Conservation (phyloP, 768 basidiomycete genomes). For the Macrolepiota fuliginosa region DNA sequence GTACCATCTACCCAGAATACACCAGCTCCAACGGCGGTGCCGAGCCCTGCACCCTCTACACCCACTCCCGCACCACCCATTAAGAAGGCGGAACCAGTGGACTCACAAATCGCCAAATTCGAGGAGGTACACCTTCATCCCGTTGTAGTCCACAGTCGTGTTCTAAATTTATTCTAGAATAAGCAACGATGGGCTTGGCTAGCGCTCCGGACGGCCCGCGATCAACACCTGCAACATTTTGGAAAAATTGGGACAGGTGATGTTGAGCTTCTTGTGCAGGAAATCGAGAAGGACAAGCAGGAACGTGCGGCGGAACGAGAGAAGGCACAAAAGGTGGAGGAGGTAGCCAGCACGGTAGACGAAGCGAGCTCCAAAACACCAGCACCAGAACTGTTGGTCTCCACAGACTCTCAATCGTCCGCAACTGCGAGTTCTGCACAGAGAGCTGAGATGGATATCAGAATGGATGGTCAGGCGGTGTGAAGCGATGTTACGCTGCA, state of each 20-base stretch:
- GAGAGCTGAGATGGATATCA: slow-evolving; percentile 44
- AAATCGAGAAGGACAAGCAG: slow-evolving; percentile 47
- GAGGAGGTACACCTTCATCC: slow-evolving; percentile 54
- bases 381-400: slow-evolving; percentile 15
- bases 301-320: slow-evolving; percentile 25
- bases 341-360: slow-evolving; percentile 27
- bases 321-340: slow-evolving; percentile 36
- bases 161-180: slow-evolving; percentile 41
- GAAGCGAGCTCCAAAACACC: slow-evolving; percentile 34
- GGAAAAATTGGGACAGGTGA: slow-evolving; percentile 83
- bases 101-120: slow-evolving; percentile 52
- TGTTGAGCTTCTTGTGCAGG: slow-evolving; percentile 48
- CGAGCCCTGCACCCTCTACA: slow-evolving; percentile 27
- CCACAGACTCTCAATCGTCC: slow-evolving; percentile 19
- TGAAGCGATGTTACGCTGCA: neutral
- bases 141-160: slow-evolving; percentile 3
- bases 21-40: slow-evolving; percentile 24
- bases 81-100: slow-evolving; percentile 24
- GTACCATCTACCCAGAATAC: slow-evolving; percentile 12
- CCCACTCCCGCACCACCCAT: slow-evolving; percentile 23
- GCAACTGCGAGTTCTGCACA: slow-evolving; percentile 18
- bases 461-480: slow-evolving; percentile 44
- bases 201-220: slow-evolving; percentile 72
- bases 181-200: slow-evolving; percentile 82
- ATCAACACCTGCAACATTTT: slow-evolving; percentile 72